Conservation (phyloP, 352 stramenopile genomes). For the Phytophthora podocarpi region DNA sequence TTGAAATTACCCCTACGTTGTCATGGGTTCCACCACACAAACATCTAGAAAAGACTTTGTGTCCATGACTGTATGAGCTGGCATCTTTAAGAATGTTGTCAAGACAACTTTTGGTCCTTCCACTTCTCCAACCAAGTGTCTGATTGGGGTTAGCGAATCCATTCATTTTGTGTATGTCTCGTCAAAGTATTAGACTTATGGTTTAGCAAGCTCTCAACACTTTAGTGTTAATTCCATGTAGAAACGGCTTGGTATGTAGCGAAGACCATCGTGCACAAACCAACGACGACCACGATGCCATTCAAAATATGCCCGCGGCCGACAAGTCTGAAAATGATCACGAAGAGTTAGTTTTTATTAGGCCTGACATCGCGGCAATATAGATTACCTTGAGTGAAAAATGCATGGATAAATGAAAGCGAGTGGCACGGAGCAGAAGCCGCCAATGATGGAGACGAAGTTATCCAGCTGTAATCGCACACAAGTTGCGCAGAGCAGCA, state of each 20-base stretch:
- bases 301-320: conserved; percentile 48
- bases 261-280: conserved; percentile 58
- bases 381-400: conserved; percentile 52
- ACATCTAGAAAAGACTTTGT: too few species aligned
- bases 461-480: conserved; percentile 46
- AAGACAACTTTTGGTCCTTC: too few species aligned
- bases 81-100: too few species aligned
- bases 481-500: too few species aligned
- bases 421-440: conserved; percentile 70
- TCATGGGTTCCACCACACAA: too few species aligned
- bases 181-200: too few species aligned
- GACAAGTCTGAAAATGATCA: conserved; percentile 31
- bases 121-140: too few species aligned
- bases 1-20: too few species aligned
- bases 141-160: too few species aligned
- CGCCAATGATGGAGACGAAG: conserved; percentile 68
- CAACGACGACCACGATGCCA: conserved; percentile 42
- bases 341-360: conserved; percentile 4
- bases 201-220: too few species aligned
- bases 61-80: too few species aligned
- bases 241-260: conserved; percentile 50
- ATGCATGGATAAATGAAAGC: conserved; percentile 74
- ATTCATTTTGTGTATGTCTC: too few species aligned
- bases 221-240: conserved; percentile 44
- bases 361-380: neutral